These are phyloP conservation scores for Ceratobasidium papillatum DNA, from an alignment of 1,284 basidiomycete species.

Conservation along the genomic window DNA sequence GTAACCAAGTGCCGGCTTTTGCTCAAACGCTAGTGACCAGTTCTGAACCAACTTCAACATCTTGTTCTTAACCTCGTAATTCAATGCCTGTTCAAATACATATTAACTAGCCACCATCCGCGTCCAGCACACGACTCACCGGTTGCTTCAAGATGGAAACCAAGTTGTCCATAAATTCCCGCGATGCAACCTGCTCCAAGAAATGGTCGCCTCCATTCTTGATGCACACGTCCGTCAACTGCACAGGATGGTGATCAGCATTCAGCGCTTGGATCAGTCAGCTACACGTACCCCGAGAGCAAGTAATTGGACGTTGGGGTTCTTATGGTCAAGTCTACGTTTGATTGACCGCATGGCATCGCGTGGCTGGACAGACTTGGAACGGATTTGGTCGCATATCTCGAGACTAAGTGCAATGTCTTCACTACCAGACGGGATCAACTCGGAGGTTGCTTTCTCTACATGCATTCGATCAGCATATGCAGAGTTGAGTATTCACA, in stretches of 20 bases:
- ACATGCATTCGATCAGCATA: background rate
- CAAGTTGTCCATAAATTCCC: slow-evolving; percentile 94
- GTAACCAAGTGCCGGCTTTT: slow-evolving; percentile 77
- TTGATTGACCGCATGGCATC: slow-evolving; percentile 91
- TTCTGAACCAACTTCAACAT: slow-evolving; percentile 86
- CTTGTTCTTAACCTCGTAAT: slow-evolving; percentile 84
- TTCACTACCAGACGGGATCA: slow-evolving; percentile 80
- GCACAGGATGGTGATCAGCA: slow-evolving; percentile 21
- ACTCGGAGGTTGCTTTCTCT: slow-evolving; percentile 93
- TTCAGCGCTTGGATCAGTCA: slow-evolving; percentile 24
- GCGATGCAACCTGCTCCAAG: slow-evolving; percentile 80
- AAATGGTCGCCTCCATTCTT: slow-evolving; percentile 99
- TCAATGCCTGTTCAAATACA: slow-evolving; percentile 58
- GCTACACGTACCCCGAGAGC: slow-evolving; percentile 75
- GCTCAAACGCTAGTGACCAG: slow-evolving; percentile 92
- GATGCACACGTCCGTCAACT: slow-evolving; percentile 93
- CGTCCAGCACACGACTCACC: slow-evolving; percentile 44
- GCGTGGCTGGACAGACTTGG: slow-evolving; percentile 86
- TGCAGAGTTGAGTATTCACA: slow-evolving; percentile 32
- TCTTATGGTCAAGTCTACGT: slow-evolving; percentile 88
- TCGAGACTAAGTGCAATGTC: slow-evolving; percentile 95
- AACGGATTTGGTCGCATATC: slow-evolving; percentile 95
- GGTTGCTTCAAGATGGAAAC: slow-evolving; percentile 82
- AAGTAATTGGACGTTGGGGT: slow-evolving; percentile 94
- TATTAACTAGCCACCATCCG: slow-evolving; percentile 33